phyloP scores from a whole-genome alignment of 2,329 filamentous ascomycete species.

The Zasmidium angulare region DNA sequence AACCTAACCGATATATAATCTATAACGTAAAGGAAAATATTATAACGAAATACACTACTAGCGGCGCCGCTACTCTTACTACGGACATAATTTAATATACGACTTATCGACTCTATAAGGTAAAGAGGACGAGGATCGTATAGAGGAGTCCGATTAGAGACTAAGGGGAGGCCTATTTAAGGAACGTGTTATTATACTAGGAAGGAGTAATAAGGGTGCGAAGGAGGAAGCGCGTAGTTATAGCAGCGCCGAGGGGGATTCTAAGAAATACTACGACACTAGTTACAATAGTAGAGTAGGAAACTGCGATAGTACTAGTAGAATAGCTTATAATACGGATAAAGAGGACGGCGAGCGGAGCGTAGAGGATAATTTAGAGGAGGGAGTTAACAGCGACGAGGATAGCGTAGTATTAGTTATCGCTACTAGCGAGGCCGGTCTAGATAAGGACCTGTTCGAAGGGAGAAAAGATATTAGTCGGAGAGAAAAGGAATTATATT shows the following conservation, averaged over 20 bases:
- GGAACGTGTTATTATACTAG: slow-evolving; percentile 68
- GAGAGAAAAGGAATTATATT: no score
- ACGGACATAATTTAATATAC: slow-evolving; percentile 83
- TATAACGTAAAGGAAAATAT: slow-evolving; percentile 71
- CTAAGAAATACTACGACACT: slow-evolving; percentile 81
- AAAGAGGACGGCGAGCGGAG: slow-evolving; percentile 49
- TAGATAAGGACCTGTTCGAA: slow-evolving; percentile 71
- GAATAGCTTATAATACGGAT: slow-evolving; percentile 61
- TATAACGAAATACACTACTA: slow-evolving; percentile 72
- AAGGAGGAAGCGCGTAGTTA: slow-evolving; percentile 69
- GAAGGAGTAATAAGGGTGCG: slow-evolving; percentile 54
- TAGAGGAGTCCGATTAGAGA: slow-evolving; percentile 82
- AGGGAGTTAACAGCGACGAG: slow-evolving; percentile 50
- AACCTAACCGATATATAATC: slow-evolving; percentile 64
- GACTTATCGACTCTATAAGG: slow-evolving; percentile 73
- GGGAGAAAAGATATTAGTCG: no score
- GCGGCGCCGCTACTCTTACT: slow-evolving; percentile 73
- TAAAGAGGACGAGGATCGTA: slow-evolving; percentile 84
- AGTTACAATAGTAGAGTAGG: slow-evolving; percentile 59
- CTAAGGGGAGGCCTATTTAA: slow-evolving; percentile 69
- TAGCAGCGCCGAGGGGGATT: slow-evolving; percentile 76
- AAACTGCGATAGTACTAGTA: slow-evolving; percentile 44
- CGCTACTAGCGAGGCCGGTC: slow-evolving; percentile 74
- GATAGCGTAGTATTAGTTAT: slow-evolving; percentile 75
- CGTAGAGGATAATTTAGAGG: slow-evolving; percentile 47